Percentiles rank a stretch among this genome's conserved stretches.
These are phyloP conservation scores for Sugiyamaella neomexicana DNA, from an alignment of 1,139 yeast species.

Conservation along the genomic window DNA sequence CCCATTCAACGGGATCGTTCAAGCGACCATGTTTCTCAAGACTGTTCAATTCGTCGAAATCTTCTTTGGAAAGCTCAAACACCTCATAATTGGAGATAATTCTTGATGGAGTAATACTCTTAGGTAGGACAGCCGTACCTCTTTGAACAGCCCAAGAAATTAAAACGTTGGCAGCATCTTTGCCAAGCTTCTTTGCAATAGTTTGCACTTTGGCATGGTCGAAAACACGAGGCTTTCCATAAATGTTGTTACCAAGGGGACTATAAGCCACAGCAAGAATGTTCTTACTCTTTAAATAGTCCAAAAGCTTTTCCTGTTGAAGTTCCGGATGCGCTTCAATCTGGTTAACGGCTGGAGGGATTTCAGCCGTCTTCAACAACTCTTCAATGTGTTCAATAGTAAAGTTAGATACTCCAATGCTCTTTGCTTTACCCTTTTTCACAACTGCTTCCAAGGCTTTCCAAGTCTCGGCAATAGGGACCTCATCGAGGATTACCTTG, in stretches of 20 bases:
- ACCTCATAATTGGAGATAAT: constrained; percentile 56
- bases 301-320: constrained; percentile 67
- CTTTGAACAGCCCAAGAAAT: constrained; percentile 71
- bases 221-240: constrained; percentile 30
- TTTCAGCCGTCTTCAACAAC: constrained; percentile 64
- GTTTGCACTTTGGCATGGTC: constrained; percentile 33
- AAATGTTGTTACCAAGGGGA: constrained; percentile 51
- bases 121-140: constrained; percentile 69
- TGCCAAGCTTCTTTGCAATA: constrained; percentile 56
- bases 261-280: constrained; percentile 80
- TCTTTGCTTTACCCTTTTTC: constrained; percentile 59
- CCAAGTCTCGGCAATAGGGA: constrained; percentile 76
- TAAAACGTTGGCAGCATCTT: constrained; percentile 61
- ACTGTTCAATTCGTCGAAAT: constrained; percentile 50
- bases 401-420: constrained; percentile 84
- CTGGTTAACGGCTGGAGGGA: constrained; percentile 78
- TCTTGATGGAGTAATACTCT: constrained; percentile 62
- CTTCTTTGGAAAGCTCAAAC: constrained; percentile 53
- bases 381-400: constrained; percentile 69
- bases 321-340: constrained; percentile 90
- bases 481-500: constrained; percentile 64
- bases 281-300: constrained; percentile 58
- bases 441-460: constrained; percentile 64
- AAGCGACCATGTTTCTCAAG: constrained; percentile 41
- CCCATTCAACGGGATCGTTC: constrained; percentile 35